A percentile compares a stretch with the other conserved stretches of the same genome.
Conservation (phyloP, 2,329 filamentous ascomycete species). For the Shiraia bambusicola region DNA sequence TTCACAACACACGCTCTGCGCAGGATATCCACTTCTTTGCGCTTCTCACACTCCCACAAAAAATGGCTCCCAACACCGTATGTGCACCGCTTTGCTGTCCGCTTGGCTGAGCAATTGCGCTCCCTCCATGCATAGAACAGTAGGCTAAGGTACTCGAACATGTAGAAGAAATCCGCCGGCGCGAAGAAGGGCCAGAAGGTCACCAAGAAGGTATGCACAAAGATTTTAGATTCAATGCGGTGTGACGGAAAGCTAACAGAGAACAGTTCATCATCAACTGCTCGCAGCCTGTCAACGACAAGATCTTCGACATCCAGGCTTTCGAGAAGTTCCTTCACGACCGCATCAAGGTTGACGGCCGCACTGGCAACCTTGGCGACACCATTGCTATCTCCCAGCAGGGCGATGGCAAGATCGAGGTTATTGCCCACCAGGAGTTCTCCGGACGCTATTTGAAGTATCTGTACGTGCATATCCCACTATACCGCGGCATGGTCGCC, state of each 20-base stretch:
- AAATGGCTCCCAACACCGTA: conserved; percentile 90
- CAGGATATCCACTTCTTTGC: conserved; percentile 93
- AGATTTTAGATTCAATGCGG: conserved; percentile 11
- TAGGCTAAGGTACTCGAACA: conserved; percentile 78
- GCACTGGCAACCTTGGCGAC: conserved; percentile 96
- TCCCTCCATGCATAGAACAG: conserved; percentile 61
- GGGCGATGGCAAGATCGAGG: conserved; percentile 96
- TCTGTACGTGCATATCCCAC: conserved; percentile 65
- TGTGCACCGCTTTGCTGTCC: conserved; percentile 97
- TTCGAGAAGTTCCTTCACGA: conserved; percentile 99
- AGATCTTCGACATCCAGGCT: conserved; percentile 98
- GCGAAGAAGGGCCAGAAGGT: conserved; percentile 64
- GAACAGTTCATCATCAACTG: conserved; percentile 97
- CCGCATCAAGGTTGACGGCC: conserved; percentile 99
- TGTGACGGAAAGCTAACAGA: conserved; percentile 2
- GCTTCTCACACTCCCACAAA: conserved; percentile 53
- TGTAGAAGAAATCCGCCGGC: conserved; percentile 59
- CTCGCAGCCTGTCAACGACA: conserved; percentile 95
- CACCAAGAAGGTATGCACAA: conserved; percentile 75
- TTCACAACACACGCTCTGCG: conserved; percentile 51
- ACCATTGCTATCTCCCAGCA: conserved; percentile 84
- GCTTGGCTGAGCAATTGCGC: conserved; percentile 44
- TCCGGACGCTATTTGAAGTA: conserved; percentile 99
- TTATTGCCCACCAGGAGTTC: conserved; percentile 96
- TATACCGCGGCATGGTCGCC: too few species aligned